Evolutionary conservation across 192 early-diverging fungal genomes (phyloP), one percentile per base, ranked within the genome.

Genomic region (Gryganskiella cystojenkinii): DNA sequence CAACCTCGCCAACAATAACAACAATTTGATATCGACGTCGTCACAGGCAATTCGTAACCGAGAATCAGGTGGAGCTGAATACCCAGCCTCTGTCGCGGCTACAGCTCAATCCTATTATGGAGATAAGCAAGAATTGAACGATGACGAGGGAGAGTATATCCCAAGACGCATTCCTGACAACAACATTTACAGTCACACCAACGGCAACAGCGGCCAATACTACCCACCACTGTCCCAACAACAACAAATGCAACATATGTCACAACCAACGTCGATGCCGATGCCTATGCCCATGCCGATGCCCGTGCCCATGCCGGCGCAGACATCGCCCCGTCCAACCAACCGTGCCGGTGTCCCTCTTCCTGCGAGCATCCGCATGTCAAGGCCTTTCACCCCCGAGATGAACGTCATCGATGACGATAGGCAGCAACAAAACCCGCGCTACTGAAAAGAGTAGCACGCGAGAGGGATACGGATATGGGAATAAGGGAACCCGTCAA

Each of bases 61-160:
- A 1, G 62, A 65, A 24, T n/a, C 33, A 11, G 44, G 30, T 22
- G 33, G 30, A 15, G 33, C 47, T 22, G 63, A 57, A n/a, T 31
- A 40, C 1, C 45, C 60, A 2, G 44, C 25, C 0, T 25, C 50
- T 17, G 31, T 71, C 24, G 57, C 58, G 2, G 33, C 58, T 2
- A 60, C 40, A n/a, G 56, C 50, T 0, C 67, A 56, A 11, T 46
- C 43, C 28, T 56, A 59, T n/a, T 43, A 30, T 55, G 66, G 66
- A 2, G 74, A 78, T 35, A 78, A 78, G 42, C 74, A 69, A 34
- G 74, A 78, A 40, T 20, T 78, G n/a, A 49, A 68, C 1, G 74
- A 78, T 7, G 74, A 78, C n/a, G 64, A 76, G 5, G 31, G 34
- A 0, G 64, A 67, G 10, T n/a, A 55, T 37, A 19, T 44, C 2